Conservation (phyloP, 768 basidiomycete species). For the Suillus weaverae region DNA sequence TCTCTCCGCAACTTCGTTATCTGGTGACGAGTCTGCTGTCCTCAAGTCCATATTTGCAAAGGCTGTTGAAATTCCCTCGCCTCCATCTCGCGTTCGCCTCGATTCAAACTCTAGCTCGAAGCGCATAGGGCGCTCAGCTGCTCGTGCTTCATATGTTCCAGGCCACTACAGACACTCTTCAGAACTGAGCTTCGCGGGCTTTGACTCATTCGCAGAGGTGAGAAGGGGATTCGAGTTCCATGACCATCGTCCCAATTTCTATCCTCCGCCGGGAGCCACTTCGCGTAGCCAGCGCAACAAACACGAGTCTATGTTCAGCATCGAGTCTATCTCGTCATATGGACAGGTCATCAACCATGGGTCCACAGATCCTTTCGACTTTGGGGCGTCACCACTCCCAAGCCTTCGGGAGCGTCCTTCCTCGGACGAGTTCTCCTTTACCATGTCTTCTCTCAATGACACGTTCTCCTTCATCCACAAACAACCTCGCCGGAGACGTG, state of each 20-base stretch:
- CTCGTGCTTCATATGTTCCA: constrained; percentile 17
- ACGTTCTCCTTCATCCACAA: constrained; percentile 64
- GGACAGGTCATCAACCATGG: constrained; percentile 67
- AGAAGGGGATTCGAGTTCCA: constrained; percentile 76
- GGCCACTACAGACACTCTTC: constrained; percentile 44
- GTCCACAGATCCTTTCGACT: constrained; percentile 72
- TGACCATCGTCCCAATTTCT: constrained; percentile 61
- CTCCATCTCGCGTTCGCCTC: constrained; percentile 34
- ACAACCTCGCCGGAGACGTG: constrained; percentile 46
- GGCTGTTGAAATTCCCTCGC: constrained; percentile 39
- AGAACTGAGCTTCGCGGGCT: constrained; percentile 64
- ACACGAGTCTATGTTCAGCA: constrained; percentile 66
- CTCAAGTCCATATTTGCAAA: constrained; percentile 57
- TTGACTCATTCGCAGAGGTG: constrained; percentile 79
- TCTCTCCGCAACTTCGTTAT: constrained; percentile 45
- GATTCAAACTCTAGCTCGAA: constrained; percentile 48
- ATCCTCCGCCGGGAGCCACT: constrained; percentile 48
- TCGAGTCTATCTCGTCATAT: constrained; percentile 80
- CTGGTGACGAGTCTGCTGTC: constrained; percentile 51
- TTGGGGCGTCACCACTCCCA: constrained; percentile 42
- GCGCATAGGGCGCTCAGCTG: constrained; percentile 24
- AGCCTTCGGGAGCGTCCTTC: constrained; percentile 54
- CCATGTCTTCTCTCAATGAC: constrained; percentile 62
- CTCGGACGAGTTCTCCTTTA: constrained; percentile 59
- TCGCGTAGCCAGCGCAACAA: constrained; percentile 42